Evolutionary conservation across 305 asterid species (phyloP), one percentile per base, ranked within the genome.

Genomic region (Fraxinus sp.): DNA sequence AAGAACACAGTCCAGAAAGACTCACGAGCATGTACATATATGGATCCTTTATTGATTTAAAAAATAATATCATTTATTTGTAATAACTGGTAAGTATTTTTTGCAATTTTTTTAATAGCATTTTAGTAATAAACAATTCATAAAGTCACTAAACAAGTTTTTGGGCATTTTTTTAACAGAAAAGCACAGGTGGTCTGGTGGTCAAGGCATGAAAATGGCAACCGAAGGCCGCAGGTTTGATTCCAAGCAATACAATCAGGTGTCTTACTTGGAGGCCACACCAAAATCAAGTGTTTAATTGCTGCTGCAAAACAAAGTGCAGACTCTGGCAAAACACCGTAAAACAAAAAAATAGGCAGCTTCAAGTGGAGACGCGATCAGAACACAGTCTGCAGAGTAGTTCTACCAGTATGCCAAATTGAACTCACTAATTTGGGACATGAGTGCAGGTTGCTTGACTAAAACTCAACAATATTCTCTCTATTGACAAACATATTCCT

Each of bases 21-120:
- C 79, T 68, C 33, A 7, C 79, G 82, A 82, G 82, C 82, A 76
- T 57, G 81, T 79, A 68, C 16, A 49, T 28, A 59, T 37, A 77
- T 81, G 71, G 66, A 49, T 74, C 35, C 70, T 28, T 77, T 8
- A 35, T 24, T 13, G 3, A 71, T 74, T n/a, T 80, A 22, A 36
- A 7, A 59, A 24, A 26, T 36, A 41, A 6, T n/a, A 77, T 14
- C 37, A 8, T 30, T 52, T 33, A 36, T 30, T 68, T 26, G 5
- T 32, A 13, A 70, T 70, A 14, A 70, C 41, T 28, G 20, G 3
- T 5, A 32, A 64, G 35, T 7, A 64, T 57, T 57, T 20, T 64
- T 64, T 2, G 7, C 35, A 9, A 24, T 22, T 18, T 24, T 8
- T 22, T 22, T 7, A 20, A 41, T 10, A 24, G 72, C 72, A 1